phyloP scores from a whole-genome alignment of 2,329 filamentous ascomycete genomes.

The Coniochaeta prunicola region DNA sequence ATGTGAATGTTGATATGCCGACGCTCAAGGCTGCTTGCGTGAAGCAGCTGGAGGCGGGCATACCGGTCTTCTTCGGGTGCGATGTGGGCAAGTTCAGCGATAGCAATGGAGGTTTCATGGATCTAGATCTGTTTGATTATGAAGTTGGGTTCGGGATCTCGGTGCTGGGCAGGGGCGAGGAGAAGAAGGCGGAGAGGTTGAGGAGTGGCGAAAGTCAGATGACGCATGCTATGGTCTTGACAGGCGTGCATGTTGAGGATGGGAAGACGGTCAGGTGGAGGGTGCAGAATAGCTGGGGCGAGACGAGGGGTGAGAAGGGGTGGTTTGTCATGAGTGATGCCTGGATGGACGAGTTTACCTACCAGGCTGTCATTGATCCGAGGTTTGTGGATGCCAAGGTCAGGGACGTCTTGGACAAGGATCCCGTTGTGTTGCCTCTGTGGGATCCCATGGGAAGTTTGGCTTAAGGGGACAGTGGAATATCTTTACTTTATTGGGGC shows the following conservation, averaged over 20 bases:
- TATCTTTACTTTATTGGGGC: too few relatives aligned
- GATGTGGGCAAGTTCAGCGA: conserved; percentile 83
- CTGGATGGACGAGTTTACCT: conserved; percentile 76
- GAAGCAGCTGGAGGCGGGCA: conserved; percentile 67
- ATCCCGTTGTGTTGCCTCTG: conserved; percentile 63
- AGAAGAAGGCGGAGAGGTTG: conserved; percentile 63
- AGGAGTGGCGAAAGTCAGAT: conserved; percentile 70
- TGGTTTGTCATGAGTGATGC: conserved; percentile 86
- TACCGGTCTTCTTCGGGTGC: conserved; percentile 82
- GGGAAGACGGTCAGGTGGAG: conserved; percentile 69
- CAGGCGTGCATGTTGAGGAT: conserved; percentile 70
- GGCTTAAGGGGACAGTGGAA: conserved; percentile 45
- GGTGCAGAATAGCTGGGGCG: conserved; percentile 82
- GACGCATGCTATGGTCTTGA: conserved; percentile 92
- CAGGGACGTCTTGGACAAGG: conserved; percentile 60
- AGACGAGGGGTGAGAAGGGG: conserved; percentile 61
- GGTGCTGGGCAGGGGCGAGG: conserved; percentile 54
- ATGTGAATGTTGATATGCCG: conserved; percentile 73
- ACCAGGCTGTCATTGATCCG: conserved; percentile 79
- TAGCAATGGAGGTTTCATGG: conserved; percentile 65
- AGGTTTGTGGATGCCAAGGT: conserved; percentile 59
- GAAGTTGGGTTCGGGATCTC: conserved; percentile 72
- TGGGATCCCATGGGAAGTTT: conserved; percentile 79
- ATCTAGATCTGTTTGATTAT: conserved; percentile 69
- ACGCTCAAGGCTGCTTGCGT: conserved; percentile 68